Conservation (phyloP, 2,329 filamentous ascomycete species). For the Penicillium digitatum region DNA sequence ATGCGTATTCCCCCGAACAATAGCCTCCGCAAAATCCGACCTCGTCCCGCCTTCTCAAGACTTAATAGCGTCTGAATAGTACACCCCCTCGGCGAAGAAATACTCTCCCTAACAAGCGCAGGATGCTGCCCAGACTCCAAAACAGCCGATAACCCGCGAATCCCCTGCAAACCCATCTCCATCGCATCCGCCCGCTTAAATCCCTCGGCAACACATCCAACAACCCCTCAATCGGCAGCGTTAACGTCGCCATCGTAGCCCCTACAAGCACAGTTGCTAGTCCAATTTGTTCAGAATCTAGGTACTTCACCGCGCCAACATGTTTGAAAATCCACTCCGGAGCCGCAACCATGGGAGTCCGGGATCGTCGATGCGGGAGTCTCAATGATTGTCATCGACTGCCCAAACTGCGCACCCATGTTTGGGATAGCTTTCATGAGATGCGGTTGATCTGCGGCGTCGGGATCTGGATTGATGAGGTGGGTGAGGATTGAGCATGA, state of each 20-base stretch:
- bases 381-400: conserved; percentile 51
- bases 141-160: conserved; percentile 56
- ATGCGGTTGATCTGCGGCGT: conserved; percentile 12
- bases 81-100: conserved; percentile 59
- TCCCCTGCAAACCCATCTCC: conserved; percentile 58
- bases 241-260: conserved; percentile 57
- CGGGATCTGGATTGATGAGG: conserved; percentile 12
- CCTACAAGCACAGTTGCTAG: conserved; percentile 57
- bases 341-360: conserved; percentile 31
- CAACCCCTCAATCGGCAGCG: conserved; percentile 58
- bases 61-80: conserved; percentile 59
- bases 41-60: conserved; percentile 56
- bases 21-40: conserved; percentile 52
- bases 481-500: conserved; percentile 25
- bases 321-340: conserved; percentile 51
- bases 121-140: conserved; percentile 59
- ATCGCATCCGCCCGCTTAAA: conserved; percentile 58
- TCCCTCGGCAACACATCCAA: conserved; percentile 61
- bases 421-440: conserved; percentile 47
- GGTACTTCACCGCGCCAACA: conserved; percentile 46
- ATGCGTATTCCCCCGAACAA: conserved; percentile 36
- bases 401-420: conserved; percentile 43
- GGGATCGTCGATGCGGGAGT: conserved; percentile 42
- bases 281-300: conserved; percentile 53
- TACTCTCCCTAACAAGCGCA: conserved; percentile 58